Base-by-base conservation (phyloP, 352 stramenopile genomes). In the Thraustochytrium sp. region DNA sequence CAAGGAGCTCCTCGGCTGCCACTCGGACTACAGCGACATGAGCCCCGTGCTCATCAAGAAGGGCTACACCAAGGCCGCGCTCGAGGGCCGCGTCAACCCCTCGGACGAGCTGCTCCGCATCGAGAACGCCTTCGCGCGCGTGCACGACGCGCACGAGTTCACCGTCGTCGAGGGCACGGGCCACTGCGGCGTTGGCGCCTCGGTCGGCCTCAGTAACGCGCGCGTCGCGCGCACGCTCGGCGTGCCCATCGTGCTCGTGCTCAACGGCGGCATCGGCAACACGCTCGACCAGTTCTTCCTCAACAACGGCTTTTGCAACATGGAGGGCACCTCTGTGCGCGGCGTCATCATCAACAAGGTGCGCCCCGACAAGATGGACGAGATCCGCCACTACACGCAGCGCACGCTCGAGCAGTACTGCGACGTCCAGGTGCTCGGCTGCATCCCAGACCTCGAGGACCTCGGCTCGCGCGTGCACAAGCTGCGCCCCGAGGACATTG, bases 261-360 rank as follows among this genome's bases (percentile, higher is more conserved):
- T 82, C 37, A 82, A 82, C 46, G 74, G 74, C 34, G 74, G 74
- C 40, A 82, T 82, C 38, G 74, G 74, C 38, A 59, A 49, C 40
- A 80, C 74, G 1, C 62, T 82, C 37, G 74, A 82, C 62, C 37
- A 82, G 42, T 80, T 82, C 31, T 78, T 56, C 46, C 53, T 82
- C 53, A 82, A 82, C 62, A 82, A 56, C 23, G 53, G 40, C 37
- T 82, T 82, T 54, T 82, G 74, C 59, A 53, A 56, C 37, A 53
- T 56, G 40, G 62, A 82, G 40, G 62, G 62, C 23, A 56, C 62
- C 26, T 56, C 37, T 13, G 46, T 82, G 0, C 37, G 51, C n/a
- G 74, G 74, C 26, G 74, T 82, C 40, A 82, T 82, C 62, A 80
- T 82, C 34, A 82, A 82, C 62, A 82, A 82, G 46, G 74, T 82